Evolutionary conservation across 192 early-diverging fungal species (phyloP).

Genomic region (Allomyces macrogynus): DNA sequence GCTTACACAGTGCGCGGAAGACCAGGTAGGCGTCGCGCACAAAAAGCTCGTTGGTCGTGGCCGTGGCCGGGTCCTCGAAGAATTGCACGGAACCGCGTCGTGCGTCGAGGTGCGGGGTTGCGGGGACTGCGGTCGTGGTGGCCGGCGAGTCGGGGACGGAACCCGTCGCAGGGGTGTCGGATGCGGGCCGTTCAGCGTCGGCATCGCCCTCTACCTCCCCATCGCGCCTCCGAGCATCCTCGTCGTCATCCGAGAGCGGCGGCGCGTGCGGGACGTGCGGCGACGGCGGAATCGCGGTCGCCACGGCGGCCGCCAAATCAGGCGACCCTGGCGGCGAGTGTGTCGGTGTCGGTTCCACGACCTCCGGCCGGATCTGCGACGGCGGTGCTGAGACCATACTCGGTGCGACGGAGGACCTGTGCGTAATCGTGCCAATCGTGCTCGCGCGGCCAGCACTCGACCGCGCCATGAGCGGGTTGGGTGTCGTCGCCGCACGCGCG

Average conservation of each 20-base stretch:
- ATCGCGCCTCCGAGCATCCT: background rate
- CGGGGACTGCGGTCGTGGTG: too few species aligned
- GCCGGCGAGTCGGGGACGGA: too few species aligned
- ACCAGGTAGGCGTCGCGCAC: conserved; percentile 52
- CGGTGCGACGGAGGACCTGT: background rate
- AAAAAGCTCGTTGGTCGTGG: conserved; percentile 8
- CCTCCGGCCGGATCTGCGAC: background rate
- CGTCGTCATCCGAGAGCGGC: too few species aligned
- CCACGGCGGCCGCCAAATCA: background rate
- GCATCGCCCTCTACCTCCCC: too few species aligned
- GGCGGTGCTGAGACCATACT: background rate
- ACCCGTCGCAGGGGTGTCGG: too few species aligned
- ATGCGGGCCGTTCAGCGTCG: too few species aligned
- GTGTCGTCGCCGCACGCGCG: conserved; percentile 25
- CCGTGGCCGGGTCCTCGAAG: background rate
- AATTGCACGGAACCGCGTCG: background rate
- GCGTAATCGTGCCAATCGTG: conserved; percentile 1
- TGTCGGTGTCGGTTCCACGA: background rate
- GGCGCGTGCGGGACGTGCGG: background rate
- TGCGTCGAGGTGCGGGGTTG: too few species aligned
- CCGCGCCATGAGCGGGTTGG: too few species aligned
- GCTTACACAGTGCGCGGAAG: conserved; percentile 68
- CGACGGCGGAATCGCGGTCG: background rate
- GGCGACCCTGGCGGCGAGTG: too few species aligned
- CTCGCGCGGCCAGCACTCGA: background rate